phyloP scores from a whole-genome alignment of 305 asterid species.

The Euphrasia arctica region DNA sequence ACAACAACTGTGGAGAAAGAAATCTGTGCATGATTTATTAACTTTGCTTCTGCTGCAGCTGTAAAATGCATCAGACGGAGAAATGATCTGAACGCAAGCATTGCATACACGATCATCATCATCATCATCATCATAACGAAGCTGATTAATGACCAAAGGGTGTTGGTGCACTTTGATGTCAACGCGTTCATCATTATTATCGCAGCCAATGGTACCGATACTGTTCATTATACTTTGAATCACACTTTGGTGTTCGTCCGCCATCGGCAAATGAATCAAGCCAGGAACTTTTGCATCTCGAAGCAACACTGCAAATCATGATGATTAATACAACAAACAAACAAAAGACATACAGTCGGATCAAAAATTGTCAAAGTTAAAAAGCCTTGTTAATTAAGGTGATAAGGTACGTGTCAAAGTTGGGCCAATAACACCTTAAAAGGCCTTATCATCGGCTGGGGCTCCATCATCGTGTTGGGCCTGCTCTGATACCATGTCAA shows the following conservation, averaged over 20 bases:
- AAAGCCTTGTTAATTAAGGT: too few relatives aligned
- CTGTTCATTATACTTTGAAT: not conserved
- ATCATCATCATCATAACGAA: not conserved
- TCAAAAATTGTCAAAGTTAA: too few relatives aligned
- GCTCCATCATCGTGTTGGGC: too few relatives aligned
- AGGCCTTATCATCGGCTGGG: too few relatives aligned
- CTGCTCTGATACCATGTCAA: too few relatives aligned
- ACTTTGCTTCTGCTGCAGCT: not conserved
- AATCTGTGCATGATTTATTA: not conserved
- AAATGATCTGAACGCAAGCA: not conserved
- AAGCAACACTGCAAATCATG: not conserved
- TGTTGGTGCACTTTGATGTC: too few relatives aligned
- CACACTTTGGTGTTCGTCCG: not conserved
- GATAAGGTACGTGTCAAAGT: too few relatives aligned
- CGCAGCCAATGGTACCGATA: too few relatives aligned
- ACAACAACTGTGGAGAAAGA: constrained; percentile 9
- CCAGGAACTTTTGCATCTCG: not conserved
- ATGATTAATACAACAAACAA: too few relatives aligned
- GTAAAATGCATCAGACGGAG: not conserved
- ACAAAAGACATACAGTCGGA: too few relatives aligned
- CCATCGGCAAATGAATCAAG: constrained; percentile 4
- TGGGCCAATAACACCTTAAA: too few relatives aligned
- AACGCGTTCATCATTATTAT: not conserved
- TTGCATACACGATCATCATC: not conserved
- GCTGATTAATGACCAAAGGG: too few relatives aligned